Conservation (phyloP, 2,329 filamentous ascomycete species). For the Didymella arachidicola region DNA sequence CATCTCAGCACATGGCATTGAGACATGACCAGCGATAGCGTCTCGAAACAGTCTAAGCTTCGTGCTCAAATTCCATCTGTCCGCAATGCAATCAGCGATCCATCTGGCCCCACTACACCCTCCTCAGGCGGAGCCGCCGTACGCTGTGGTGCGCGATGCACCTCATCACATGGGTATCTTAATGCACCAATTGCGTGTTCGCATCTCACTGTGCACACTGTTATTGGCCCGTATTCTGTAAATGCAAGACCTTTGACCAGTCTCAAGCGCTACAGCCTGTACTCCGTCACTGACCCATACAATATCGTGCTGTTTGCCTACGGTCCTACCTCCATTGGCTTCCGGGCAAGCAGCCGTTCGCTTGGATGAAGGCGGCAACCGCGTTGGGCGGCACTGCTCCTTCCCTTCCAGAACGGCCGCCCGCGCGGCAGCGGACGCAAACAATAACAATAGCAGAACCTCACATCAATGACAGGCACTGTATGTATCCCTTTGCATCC, state of each 20-base stretch:
- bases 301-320: background rate
- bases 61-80: slow-evolving; percentile 4
- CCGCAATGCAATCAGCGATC: slow-evolving; percentile 5
- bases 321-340: background rate
- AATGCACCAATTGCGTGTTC: slow-evolving; percentile 9
- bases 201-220: background rate
- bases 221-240: slow-evolving; percentile 4
- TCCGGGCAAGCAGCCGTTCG: background rate
- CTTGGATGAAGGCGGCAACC: background rate
- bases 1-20: slow-evolving; percentile 12
- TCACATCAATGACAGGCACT: background rate
- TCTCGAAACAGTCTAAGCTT: background rate
- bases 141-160: slow-evolving; percentile 17
- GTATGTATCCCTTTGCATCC: slow-evolving; percentile 9
- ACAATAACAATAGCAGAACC: background rate
- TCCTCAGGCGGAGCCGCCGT: slow-evolving; percentile 6
- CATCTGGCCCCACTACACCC: slow-evolving; percentile 12
- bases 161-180: slow-evolving; percentile 15
- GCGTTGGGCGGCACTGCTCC: slow-evolving; percentile 3
- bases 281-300: background rate
- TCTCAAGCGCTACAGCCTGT: slow-evolving; percentile 11
- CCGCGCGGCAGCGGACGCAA: slow-evolving; percentile 1
- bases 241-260: slow-evolving; percentile 6
- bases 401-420: background rate
- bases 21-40: slow-evolving; percentile 12